Conservation (phyloP, 202 grass and related monocot species). For the Panicum virgatum region DNA sequence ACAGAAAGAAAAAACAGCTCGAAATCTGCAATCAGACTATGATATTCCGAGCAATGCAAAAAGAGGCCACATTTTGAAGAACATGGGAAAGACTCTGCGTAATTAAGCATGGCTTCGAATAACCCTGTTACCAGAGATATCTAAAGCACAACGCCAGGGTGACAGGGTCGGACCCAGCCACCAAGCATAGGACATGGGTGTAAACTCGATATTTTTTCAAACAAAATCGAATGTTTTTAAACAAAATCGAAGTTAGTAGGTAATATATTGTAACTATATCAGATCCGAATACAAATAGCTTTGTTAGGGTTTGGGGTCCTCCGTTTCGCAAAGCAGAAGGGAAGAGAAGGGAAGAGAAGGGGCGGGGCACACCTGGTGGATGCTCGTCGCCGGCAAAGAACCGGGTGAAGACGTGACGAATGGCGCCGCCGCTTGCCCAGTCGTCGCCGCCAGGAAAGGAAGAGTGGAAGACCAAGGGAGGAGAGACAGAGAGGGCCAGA, state of each 20-base stretch:
- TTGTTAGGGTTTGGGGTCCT: neutral
- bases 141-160: neutral
- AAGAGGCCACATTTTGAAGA: neutral
- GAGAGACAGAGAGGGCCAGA: neutral
- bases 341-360: neutral
- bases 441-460: neutral
- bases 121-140: neutral
- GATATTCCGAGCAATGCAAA: neutral
- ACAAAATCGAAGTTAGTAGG: neutral
- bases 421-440: neutral
- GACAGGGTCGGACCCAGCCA: too few species aligned
- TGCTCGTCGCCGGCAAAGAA: neutral
- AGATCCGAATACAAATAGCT: neutral
- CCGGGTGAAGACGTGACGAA: neutral
- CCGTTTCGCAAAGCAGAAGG: neutral
- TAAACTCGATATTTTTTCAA: neutral
- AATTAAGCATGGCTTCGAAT: neutral
- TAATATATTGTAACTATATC: neutral
- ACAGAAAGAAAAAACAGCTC: neutral
- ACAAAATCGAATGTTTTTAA: too few species aligned
- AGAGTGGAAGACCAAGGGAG: neutral
- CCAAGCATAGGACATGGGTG: neutral
- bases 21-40: neutral
- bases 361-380: neutral
- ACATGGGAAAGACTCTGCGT: neutral